Evolutionary conservation across 164 flowering plant species (phyloP).

Genomic region (Amborella trichopoda): DNA sequence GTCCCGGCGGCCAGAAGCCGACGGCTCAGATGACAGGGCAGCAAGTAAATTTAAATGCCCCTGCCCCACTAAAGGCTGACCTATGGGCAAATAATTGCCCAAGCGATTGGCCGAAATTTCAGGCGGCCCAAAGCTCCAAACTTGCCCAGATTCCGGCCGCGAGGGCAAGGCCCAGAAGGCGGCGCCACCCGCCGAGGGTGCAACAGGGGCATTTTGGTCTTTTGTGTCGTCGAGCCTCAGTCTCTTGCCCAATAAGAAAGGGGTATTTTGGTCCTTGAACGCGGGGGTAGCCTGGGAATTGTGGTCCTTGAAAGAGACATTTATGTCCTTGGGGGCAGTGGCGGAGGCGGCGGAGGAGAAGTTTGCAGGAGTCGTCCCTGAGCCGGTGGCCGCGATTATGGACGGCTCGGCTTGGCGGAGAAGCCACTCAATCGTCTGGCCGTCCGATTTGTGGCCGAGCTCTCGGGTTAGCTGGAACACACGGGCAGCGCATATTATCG

Average conservation of each 20-base stretch:
- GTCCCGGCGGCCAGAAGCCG: constrained; percentile 39
- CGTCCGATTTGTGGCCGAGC: constrained; percentile 85
- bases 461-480: constrained; percentile 81
- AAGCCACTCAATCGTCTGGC: constrained; percentile 91
- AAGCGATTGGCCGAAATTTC: constrained; percentile 36
- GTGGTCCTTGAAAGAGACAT: no score
- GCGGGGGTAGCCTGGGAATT: no score
- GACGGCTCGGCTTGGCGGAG: constrained; percentile 92
- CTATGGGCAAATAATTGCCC: constrained; percentile 45
- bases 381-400: constrained; percentile 88
- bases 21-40: constrained; percentile 34
- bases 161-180: constrained; percentile 86
- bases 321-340: no score
- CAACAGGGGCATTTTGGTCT: constrained; percentile 17
- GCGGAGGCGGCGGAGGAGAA: constrained; percentile 64
- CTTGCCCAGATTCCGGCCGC: constrained; percentile 62
- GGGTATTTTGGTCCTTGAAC: no score
- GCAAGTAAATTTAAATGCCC: constrained; percentile 72
- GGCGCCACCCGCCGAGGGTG: constrained; percentile 20
- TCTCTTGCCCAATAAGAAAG: constrained; percentile 74
- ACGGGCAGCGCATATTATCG: constrained; percentile 80
- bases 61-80: constrained; percentile 25
- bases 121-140: constrained; percentile 74
- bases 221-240: constrained; percentile 41
- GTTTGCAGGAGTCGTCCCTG: constrained; percentile 75